Base-by-base conservation (phyloP, 495 filamentous ascomycete species). In the Aspergillus mulundensis region DNA sequence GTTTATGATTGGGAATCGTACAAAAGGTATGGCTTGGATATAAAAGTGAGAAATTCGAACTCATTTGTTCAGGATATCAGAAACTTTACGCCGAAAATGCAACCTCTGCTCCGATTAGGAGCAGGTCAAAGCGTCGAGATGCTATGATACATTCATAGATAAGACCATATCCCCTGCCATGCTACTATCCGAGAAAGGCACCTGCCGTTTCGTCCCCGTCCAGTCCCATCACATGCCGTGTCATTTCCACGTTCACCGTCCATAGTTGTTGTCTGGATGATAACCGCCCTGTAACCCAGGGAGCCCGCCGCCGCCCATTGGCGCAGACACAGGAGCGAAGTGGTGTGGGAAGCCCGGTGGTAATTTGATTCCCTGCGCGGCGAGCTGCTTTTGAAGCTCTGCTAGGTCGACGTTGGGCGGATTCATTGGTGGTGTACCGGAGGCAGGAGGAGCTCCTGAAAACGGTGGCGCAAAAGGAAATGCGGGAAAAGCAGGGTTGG, bases 401-500 rank as follows among this genome's bases (percentile, higher is more conserved):
- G 83, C 84, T 28, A 90, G 76, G 58, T 93, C 85, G 57, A 87
- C 79, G 50, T 40, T 40, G 14, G 38, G 38, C 8, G 14, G n/a
- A 40, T 80, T 85, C 21, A 80, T 79, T 34, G 80, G 79, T 11
- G 72, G 74, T 11, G 70, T 66, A 25, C 75, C 80, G 20, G 69
- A 68, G 40, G 80, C 66, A 25, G 75, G 78, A 4, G 74, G 77
- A 19, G 74, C 73, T 50, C 19, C 79, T 19, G 69, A 68, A 44
- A 80, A 66, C 28, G 75, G 78, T 2, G 73, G 77, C 15, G 74
- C 73, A 53, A 81, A 76, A 0, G 76, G 72, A 53, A 75, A 75
- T 0, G 70, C 70, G 36, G 65, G 71, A 23, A 75, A 66, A 19
- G 61, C 63, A 30, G 60, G 56, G 28, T 60, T 65, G 12, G 63